Evolutionary conservation across 2,329 filamentous ascomycete species (phyloP).

Genomic region (Penicillium sp.): DNA sequence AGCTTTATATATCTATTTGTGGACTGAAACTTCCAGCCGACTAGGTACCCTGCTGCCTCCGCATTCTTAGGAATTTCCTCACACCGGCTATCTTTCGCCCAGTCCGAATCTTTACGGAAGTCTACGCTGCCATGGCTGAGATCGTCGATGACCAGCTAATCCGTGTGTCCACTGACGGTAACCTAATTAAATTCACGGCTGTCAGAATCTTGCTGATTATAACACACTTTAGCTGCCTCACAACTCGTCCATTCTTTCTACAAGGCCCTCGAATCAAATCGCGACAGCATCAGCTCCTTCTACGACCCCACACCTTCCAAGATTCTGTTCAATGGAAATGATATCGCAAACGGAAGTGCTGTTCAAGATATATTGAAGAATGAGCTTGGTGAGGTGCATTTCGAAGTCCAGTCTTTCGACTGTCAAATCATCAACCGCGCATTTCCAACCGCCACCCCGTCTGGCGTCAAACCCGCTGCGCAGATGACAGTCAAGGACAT

Average conservation of each 20-base stretch:
- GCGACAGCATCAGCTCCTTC: slow-evolving; percentile 57
- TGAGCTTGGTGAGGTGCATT: slow-evolving; percentile 58
- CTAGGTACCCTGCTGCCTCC: too few relatives aligned
- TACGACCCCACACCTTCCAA: slow-evolving; percentile 59
- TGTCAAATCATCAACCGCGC: slow-evolving; percentile 69
- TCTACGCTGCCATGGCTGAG: slow-evolving; percentile 26
- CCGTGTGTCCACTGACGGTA: slow-evolving; percentile 42
- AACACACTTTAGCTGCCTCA: slow-evolving; percentile 55
- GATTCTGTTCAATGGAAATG: slow-evolving; percentile 74
- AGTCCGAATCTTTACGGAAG: too few relatives aligned
- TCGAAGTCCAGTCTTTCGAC: slow-evolving; percentile 71
- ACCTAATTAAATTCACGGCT: slow-evolving; percentile 1
- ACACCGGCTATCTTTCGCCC: too few relatives aligned
- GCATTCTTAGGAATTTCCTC: too few relatives aligned
- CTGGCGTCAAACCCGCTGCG: slow-evolving; percentile 35
- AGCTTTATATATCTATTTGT: too few relatives aligned
- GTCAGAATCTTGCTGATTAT: background rate
- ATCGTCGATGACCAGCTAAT: slow-evolving; percentile 33
- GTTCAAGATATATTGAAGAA: slow-evolving; percentile 64
- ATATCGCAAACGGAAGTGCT: slow-evolving; percentile 55
- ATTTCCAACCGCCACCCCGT: slow-evolving; percentile 52
- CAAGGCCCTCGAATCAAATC: slow-evolving; percentile 58
- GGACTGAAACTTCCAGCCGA: too few relatives aligned
- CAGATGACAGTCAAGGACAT: slow-evolving; percentile 53
- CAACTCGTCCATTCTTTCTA: slow-evolving; percentile 71